These are phyloP conservation scores for Lachancea sp. DNA, from an alignment of 805 yeast species.

Conservation along the genomic window DNA sequence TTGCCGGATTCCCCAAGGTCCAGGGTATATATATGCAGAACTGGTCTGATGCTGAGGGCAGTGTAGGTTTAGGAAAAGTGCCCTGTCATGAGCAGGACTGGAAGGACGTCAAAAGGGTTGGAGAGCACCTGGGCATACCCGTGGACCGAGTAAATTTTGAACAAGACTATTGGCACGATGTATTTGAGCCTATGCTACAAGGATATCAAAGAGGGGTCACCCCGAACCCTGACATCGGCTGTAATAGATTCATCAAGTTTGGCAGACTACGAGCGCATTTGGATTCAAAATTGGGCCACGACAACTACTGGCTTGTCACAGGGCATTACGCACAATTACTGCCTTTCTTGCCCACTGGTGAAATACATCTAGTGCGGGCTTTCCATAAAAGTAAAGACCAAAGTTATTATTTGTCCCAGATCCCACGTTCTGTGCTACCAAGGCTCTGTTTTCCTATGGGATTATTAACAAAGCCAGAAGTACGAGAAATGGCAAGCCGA, in stretches of 20 bases:
- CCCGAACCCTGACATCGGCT: slow-evolving; percentile 91
- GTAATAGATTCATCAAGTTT: slow-evolving; percentile 82
- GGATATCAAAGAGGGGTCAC: slow-evolving; percentile 68
- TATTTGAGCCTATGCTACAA: slow-evolving; percentile 86
- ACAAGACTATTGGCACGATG: slow-evolving; percentile 86
- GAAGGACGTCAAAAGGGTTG: slow-evolving; percentile 70
- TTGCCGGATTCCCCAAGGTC: slow-evolving; percentile 54
- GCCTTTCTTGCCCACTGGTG: slow-evolving; percentile 33
- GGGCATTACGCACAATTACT: slow-evolving; percentile 71
- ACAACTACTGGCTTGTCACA: slow-evolving; percentile 79
- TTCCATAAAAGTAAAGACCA: slow-evolving; percentile 69
- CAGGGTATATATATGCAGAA: slow-evolving; percentile 89
- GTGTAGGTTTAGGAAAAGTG: slow-evolving; percentile 37
- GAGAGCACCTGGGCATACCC: slow-evolving; percentile 54
- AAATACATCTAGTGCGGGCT: slow-evolving; percentile 49
- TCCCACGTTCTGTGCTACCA: slow-evolving; percentile 41
- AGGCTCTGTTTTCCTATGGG: slow-evolving; percentile 76
- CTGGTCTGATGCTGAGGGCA: slow-evolving; percentile 50
- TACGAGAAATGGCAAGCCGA: slow-evolving; percentile 58
- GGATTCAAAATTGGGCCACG: slow-evolving; percentile 32
- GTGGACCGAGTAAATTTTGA: slow-evolving; percentile 79
- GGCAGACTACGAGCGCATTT: slow-evolving; percentile 65
- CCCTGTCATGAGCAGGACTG: slow-evolving; percentile 80
- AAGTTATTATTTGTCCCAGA: slow-evolving; percentile 78
- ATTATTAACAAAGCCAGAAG: slow-evolving; percentile 63